phyloP scores from a whole-genome alignment of 306 rosid genomes.

The Pueraria montana region DNA sequence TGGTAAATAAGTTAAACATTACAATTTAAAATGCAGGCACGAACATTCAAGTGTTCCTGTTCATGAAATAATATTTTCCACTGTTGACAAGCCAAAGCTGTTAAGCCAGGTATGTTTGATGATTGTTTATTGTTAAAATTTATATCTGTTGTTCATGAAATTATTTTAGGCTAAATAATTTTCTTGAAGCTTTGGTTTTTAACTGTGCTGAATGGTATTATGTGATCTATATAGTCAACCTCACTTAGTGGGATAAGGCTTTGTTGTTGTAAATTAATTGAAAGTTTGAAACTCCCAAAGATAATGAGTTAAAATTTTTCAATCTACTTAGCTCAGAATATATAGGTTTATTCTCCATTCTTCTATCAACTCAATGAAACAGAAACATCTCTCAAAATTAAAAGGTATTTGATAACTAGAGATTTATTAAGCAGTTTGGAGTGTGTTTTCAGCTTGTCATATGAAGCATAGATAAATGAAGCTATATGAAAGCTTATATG shows the following conservation, averaged over 20 bases:
- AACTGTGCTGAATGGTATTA: no score
- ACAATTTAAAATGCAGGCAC: conserved; percentile 71
- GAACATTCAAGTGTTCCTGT: conserved; percentile 60
- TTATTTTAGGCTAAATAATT: no score
- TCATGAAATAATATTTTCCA: conserved; percentile 95
- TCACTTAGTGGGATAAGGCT: no score
- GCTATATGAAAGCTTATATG: conserved; percentile 25
- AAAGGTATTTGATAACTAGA: conserved; percentile 18
- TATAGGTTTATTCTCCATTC: conserved; percentile 29
- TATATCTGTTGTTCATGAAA: neutral
- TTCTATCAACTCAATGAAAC: conserved; percentile 21
- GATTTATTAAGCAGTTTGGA: conserved; percentile 10
- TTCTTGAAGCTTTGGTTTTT: no score
- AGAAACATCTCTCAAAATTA: conserved; percentile 11
- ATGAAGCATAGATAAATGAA: conserved; percentile 20
- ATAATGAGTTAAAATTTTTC: neutral
- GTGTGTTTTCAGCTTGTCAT: neutral
- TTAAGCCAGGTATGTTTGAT: conserved; percentile 88
- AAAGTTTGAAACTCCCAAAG: conserved; percentile 28
- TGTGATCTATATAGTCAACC: no score
- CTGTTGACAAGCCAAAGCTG: conserved; percentile 95
- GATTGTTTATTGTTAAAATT: conserved; percentile 33
- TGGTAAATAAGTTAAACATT: neutral
- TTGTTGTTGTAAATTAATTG: neutral
- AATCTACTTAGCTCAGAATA: neutral